A percentile compares a stretch with the other conserved stretches of the same genome.
These are phyloP conservation scores for Oryza meyeriana DNA, from an alignment of 176 grass and related monocot genomes.

Conservation along the genomic window DNA sequence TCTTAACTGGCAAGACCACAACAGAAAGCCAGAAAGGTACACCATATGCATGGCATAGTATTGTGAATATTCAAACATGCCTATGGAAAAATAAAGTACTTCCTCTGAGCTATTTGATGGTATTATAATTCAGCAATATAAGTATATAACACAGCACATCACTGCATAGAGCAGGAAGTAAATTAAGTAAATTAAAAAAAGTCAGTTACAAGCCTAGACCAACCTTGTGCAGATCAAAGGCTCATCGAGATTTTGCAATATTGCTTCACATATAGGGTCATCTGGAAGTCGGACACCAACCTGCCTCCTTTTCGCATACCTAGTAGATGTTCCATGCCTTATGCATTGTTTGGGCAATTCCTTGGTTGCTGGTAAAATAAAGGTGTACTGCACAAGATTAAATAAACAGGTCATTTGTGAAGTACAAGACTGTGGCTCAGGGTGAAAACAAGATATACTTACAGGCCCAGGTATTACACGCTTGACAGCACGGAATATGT, in stretches of 20 bases:
- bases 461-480: slow-evolving; percentile 88
- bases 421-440: slow-evolving; percentile 9
- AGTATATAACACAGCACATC: neutral
- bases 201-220: slow-evolving; percentile 15
- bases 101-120: neutral
- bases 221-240: slow-evolving; percentile 91
- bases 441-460: slow-evolving; percentile 45
- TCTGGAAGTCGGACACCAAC: slow-evolving; percentile 87
- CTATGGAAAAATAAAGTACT: slow-evolving; percentile 10
- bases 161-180: neutral
- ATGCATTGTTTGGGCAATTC: slow-evolving; percentile 85
- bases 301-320: slow-evolving; percentile 76
- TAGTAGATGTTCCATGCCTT: slow-evolving; percentile 65
- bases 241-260: slow-evolving; percentile 84
- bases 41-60: neutral
- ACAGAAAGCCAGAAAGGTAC: neutral
- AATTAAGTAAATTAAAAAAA: neutral
- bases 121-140: neutral
- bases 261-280: slow-evolving; percentile 74
- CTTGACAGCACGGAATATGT: slow-evolving; percentile 76
- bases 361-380: slow-evolving; percentile 87
- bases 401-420: slow-evolving; percentile 16
- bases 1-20: neutral
- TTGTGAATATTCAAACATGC: neutral
- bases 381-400: slow-evolving; percentile 73